Base-by-base conservation (phyloP, 2,329 filamentous ascomycete genomes). In the Scopulariopsis brevicaulis region DNA sequence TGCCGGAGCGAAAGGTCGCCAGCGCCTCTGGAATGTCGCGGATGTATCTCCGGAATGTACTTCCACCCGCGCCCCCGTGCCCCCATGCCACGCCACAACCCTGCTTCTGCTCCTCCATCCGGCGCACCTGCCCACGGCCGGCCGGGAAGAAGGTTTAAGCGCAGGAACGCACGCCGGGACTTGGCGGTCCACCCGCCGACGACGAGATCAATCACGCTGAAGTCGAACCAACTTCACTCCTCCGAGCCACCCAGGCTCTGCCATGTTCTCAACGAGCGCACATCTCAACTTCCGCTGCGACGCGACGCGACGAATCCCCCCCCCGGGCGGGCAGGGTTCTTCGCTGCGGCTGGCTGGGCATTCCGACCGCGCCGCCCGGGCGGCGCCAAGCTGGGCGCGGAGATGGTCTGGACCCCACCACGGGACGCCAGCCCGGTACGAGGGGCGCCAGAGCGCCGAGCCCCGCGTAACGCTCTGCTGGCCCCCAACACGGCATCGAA, bases 41-140 rank as follows among this genome's bases (percentile, higher is more conserved):
- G 55, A 56, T 43, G 55, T 51, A 56, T 40, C 32, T 20, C 53
- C 32, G 32, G 20, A 14, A 3, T 54, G 20, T 40, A 24, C 34
- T 37, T 15, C 37, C 51, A 53, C n/a, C 32, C 24, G n/a, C n/a
- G 14, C 25, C 37, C 22, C 22, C 43, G 18, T 35, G 37, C 34
- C 20, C 12, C 14, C 25, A 40, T 56, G 40, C 25, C 55, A 50
- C 55, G 55, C 43, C 55, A 56, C 55, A 51, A 51, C 55, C 43
- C 34, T 50, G 46, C 22, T 50, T n/a, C 40, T 14, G 40, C 28
- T 32, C 28, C 28, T 8, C 8, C 28, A 8, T 8, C 28, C 28
- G 40, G 15, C 40, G 40, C 40, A 8, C n/a, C n/a, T 46, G 40
- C 8, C 40, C 18, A n/a, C 40, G 15, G 15, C 40, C 37, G 37